These are phyloP conservation scores for Sechiopsis laciniata DNA, from an alignment of 306 rosid genomes.

Conservation along the genomic window DNA sequence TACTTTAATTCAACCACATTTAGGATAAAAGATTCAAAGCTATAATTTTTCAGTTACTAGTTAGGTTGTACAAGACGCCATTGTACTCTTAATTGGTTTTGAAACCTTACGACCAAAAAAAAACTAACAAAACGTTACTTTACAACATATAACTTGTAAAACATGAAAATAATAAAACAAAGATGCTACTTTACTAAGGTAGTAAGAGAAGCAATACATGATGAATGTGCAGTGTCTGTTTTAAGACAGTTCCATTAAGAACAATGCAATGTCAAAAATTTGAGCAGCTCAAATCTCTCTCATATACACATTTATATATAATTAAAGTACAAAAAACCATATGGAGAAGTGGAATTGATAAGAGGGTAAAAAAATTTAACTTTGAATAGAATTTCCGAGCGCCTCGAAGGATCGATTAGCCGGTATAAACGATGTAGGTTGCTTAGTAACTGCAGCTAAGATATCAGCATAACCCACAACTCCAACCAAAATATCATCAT, in stretches of 20 bases:
- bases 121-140: too few species aligned
- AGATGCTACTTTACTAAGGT: not conserved
- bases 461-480: slow-evolving; percentile 83
- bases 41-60: too few species aligned
- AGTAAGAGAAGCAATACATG: not conserved
- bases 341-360: not conserved
- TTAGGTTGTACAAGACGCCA: too few species aligned
- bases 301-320: not conserved
- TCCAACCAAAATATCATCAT: slow-evolving; percentile 72
- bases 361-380: not conserved
- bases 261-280: not conserved
- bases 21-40: too few species aligned
- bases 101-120: too few species aligned
- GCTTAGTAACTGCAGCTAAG: slow-evolving; percentile 75
- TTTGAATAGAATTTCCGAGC: slow-evolving; percentile 47
- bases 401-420: slow-evolving; percentile 43
- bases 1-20: too few species aligned
- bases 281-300: slow-evolving; percentile 11
- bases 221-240: too few species aligned
- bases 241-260: not conserved
- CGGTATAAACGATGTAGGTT: slow-evolving; percentile 37
- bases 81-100: too few species aligned
- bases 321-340: not conserved
- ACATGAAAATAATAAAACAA: not conserved
- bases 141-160: too few species aligned